These are phyloP conservation scores for Yamadazyma triangularis DNA, from an alignment of 1,139 yeast species.

Conservation along the genomic window DNA sequence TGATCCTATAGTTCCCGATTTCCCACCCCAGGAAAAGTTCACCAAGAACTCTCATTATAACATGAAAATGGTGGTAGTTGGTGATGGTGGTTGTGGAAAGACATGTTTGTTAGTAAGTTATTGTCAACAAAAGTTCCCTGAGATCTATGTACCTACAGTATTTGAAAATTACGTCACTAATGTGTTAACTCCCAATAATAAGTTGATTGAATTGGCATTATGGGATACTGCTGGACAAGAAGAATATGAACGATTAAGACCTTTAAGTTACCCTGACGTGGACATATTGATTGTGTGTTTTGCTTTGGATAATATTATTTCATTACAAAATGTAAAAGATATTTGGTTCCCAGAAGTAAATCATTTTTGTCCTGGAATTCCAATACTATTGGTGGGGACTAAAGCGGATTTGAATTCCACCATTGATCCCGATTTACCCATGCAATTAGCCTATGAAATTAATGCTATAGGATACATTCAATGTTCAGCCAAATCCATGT, in stretches of 20 bases:
- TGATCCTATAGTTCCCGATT: constrained; percentile 37
- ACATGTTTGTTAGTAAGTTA: constrained; percentile 83
- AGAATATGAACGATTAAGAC: constrained; percentile 81
- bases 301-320: constrained; percentile 58
- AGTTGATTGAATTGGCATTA: constrained; percentile 60
- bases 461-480: constrained; percentile 77
- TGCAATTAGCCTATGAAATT: constrained; percentile 56
- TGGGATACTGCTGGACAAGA: constrained; percentile 98
- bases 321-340: constrained; percentile 70
- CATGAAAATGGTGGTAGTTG: constrained; percentile 78
- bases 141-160: constrained; percentile 80
- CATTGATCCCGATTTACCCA: constrained; percentile 47
- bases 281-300: constrained; percentile 74
- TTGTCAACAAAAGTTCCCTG: constrained; percentile 74
- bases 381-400: constrained; percentile 73
- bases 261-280: constrained; percentile 79
- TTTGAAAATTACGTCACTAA: constrained; percentile 80
- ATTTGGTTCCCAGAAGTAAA: constrained; percentile 85
- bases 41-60: constrained; percentile 32
- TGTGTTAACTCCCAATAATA: constrained; percentile 50
- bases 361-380: constrained; percentile 79
- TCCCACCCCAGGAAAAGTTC: constrained; percentile 27
- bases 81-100: constrained; percentile 95
- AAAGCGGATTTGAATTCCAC: constrained; percentile 56
- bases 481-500: constrained; percentile 71